These are phyloP conservation scores for Eurotiales sp. DNA, from an alignment of 2,329 filamentous ascomycete genomes.

Conservation along the genomic window DNA sequence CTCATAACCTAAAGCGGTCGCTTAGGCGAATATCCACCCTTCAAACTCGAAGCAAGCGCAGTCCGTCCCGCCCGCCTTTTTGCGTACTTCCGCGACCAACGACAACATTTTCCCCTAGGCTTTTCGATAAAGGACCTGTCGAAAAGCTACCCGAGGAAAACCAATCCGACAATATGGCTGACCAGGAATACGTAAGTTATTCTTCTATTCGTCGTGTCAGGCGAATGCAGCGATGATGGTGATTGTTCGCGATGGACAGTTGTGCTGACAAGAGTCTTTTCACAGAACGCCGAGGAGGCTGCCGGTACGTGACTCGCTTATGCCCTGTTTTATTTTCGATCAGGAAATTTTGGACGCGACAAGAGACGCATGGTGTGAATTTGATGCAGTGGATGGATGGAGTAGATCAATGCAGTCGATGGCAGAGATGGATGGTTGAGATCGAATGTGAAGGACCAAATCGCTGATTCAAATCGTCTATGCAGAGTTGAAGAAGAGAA, in stretches of 20 bases:
- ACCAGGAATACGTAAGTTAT: conserved; percentile 77
- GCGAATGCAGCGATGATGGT: conserved; percentile 10
- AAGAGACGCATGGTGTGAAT: neutral
- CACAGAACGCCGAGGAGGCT: conserved; percentile 92
- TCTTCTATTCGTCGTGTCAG: conserved; percentile 22
- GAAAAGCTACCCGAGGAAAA: conserved; percentile 43
- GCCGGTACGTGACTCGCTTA: conserved; percentile 57
- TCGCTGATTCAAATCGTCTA: conserved; percentile 31
- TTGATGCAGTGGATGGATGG: conserved; percentile 15
- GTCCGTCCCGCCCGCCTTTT: conserved; percentile 25
- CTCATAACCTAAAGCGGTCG: conserved; percentile 36
- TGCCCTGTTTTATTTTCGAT: too few relatives aligned
- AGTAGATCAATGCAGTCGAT: too few relatives aligned
- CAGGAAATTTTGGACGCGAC: too few relatives aligned
- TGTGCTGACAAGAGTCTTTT: conserved; percentile 31
- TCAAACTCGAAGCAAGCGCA: conserved; percentile 24
- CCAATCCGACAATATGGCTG: conserved; percentile 72
- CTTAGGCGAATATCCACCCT: conserved; percentile 43
- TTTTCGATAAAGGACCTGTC: conserved; percentile 42
- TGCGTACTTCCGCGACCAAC: conserved; percentile 36
- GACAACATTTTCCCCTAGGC: conserved; percentile 34
- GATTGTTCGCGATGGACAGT: conserved; percentile 6
- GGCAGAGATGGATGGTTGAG: conserved; percentile 12
- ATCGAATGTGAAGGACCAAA: conserved; percentile 18
- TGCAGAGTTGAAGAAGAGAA: conserved; percentile 97